These are phyloP conservation scores for Hypoxylon sp. DNA, from an alignment of 2,329 filamentous ascomycete genomes.

Conservation along the genomic window DNA sequence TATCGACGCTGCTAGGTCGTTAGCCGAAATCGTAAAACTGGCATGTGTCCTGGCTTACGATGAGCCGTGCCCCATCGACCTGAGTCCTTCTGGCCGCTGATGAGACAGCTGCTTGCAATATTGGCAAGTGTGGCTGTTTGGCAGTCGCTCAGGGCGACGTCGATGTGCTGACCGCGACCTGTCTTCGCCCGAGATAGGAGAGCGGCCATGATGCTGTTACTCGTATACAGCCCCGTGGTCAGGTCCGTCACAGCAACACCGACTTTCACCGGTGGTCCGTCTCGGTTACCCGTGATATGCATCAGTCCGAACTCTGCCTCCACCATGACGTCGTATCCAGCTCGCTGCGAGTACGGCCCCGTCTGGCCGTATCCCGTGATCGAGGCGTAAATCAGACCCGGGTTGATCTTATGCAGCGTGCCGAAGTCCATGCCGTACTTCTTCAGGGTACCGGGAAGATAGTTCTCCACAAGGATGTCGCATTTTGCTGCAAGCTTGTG, in stretches of 20 bases:
- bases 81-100: slow-evolving; percentile 87
- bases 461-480: slow-evolving; percentile 97
- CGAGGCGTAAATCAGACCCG: slow-evolving; percentile 89
- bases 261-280: slow-evolving; percentile 94
- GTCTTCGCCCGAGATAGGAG: slow-evolving; percentile 80
- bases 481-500: slow-evolving; percentile 86
- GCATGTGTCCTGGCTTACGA: slow-evolving; percentile 65
- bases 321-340: slow-evolving; percentile 99
- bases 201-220: slow-evolving; percentile 95
- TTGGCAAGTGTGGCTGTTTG: slow-evolving; percentile 96
- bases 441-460: slow-evolving; percentile 87
- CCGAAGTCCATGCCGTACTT: slow-evolving; percentile 94
- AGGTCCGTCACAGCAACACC: slow-evolving; percentile 97
- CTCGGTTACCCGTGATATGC: slow-evolving; percentile 93
- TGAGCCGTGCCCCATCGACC: slow-evolving; percentile 97
- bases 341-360: slow-evolving; percentile 86
- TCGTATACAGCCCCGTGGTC: slow-evolving; percentile 94
- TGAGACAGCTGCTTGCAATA: slow-evolving; percentile 90
- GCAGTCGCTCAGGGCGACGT: slow-evolving; percentile 91
- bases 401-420: slow-evolving; percentile 84
- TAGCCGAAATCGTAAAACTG: slow-evolving; percentile 19
- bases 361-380: slow-evolving; percentile 98
- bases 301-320: slow-evolving; percentile 98
- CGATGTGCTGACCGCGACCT: slow-evolving; percentile 89
- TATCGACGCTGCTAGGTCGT: slow-evolving; percentile 77